Percentiles rank a stretch among this genome's conserved stretches.
These are phyloP conservation scores for Colletotrichum sublineola DNA, from an alignment of 2,329 filamentous ascomycete species.

Conservation along the genomic window DNA sequence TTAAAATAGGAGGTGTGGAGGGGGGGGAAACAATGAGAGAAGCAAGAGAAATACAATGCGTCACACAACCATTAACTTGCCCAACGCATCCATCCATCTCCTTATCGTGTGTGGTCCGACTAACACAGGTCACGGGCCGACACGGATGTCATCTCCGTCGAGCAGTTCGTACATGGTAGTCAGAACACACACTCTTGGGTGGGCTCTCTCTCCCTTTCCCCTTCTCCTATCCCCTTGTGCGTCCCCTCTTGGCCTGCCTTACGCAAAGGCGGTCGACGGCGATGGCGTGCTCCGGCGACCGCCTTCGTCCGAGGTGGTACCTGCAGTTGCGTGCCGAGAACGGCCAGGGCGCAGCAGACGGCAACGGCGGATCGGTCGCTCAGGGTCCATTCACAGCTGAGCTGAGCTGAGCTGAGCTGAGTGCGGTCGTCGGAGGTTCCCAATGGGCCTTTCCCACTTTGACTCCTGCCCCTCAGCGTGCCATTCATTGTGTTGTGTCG, in stretches of 20 bases:
- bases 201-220: too few relatives aligned
- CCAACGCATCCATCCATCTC: background rate
- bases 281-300: constrained; percentile 25
- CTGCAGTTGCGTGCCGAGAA: constrained; percentile 26
- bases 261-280: background rate
- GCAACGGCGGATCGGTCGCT: constrained; percentile 6
- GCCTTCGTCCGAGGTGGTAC: constrained; percentile 14
- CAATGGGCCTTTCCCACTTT: background rate
- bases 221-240: background rate
- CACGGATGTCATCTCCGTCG: background rate
- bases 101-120: background rate
- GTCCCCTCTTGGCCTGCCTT: too few relatives aligned
- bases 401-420: too few relatives aligned
- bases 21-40: background rate
- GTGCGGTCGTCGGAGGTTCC: background rate
- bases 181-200: background rate
- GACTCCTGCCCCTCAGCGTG: background rate
- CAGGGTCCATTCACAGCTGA: constrained; percentile 13
- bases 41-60: background rate
- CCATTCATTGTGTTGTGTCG: constrained; percentile 16
- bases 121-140: background rate
- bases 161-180: background rate
- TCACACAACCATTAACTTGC: background rate
- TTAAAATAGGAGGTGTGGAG: too few relatives aligned
- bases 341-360: constrained; percentile 11